phyloP scores from a whole-genome alignment of 1,284 basidiomycete species.

The Moesziomyces sp. region DNA sequence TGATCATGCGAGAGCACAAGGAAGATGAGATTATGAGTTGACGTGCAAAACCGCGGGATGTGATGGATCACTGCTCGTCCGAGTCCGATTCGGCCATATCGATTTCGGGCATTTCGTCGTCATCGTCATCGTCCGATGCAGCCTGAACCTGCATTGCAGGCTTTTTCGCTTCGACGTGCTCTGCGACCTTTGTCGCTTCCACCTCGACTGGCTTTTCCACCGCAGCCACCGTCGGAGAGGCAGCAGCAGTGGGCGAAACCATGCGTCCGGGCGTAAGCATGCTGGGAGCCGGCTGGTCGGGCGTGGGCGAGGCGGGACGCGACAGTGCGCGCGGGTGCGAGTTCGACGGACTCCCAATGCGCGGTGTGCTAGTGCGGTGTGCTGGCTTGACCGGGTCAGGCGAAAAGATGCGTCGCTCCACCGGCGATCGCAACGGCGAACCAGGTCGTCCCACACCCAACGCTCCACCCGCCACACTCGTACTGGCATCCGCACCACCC shows the following conservation, averaged over 20 bases:
- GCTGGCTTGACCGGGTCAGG: slow-evolving; percentile 45
- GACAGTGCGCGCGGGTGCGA: slow-evolving; percentile 12
- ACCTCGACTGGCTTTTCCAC: slow-evolving; percentile 5
- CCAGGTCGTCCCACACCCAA: slow-evolving; percentile 21
- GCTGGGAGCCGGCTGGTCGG: slow-evolving; percentile 3
- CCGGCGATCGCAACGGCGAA: slow-evolving; percentile 16
- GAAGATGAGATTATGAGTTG: too few relatives aligned
- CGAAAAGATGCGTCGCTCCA: slow-evolving; percentile 29
- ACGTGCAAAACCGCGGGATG: too few relatives aligned
- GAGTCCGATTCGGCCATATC: slow-evolving; percentile 51
- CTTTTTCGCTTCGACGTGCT: not conserved
- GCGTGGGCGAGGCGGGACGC: slow-evolving; percentile 21
- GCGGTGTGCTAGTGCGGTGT: slow-evolving; percentile 27
- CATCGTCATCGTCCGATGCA: slow-evolving; percentile 39
- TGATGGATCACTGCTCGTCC: slow-evolving; percentile 6
- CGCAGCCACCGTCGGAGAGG: not conserved
- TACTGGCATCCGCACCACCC: slow-evolving; percentile 6
- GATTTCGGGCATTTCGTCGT: slow-evolving; percentile 53
- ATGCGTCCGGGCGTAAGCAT: slow-evolving; percentile 7
- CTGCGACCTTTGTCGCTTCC: not conserved
- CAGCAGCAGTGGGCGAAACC: not conserved
- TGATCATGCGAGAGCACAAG: too few relatives aligned
- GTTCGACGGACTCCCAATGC: slow-evolving; percentile 38
- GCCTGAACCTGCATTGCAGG: not conserved
- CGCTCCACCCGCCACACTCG: not conserved